Conservation (phyloP, 768 basidiomycete species). For the Mycena capillaripes region DNA sequence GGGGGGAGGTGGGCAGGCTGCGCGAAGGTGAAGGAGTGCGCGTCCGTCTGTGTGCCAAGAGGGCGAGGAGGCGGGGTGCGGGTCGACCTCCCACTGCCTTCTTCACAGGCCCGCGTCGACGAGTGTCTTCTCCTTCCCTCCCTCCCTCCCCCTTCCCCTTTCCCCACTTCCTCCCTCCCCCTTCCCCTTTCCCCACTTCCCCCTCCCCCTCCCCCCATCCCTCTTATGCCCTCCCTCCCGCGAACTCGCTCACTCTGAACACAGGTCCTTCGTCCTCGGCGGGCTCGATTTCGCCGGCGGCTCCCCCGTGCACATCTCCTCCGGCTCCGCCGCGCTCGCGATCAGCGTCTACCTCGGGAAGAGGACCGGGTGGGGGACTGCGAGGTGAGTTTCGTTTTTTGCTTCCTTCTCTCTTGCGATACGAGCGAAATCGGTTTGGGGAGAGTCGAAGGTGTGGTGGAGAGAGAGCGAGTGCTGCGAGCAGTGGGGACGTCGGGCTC, state of each 20-base stretch:
- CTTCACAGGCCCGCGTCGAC: too few relatives aligned
- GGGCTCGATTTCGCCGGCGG: constrained; percentile 78
- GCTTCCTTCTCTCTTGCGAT: too few relatives aligned
- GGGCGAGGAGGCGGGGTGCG: too few relatives aligned
- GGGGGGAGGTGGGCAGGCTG: too few relatives aligned
- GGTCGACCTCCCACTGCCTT: too few relatives aligned
- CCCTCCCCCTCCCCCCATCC: background rate
- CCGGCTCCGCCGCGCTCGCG: constrained; percentile 74
- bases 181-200: background rate
- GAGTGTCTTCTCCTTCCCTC: too few relatives aligned
- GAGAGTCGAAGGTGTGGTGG: too few relatives aligned
- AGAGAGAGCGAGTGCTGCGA: too few relatives aligned
- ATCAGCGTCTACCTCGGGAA: constrained; percentile 75
- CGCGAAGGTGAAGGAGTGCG: too few relatives aligned
- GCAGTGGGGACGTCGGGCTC: too few relatives aligned
- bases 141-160: too few relatives aligned
- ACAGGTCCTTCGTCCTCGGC: constrained; percentile 65
- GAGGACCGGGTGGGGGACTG: constrained; percentile 75
- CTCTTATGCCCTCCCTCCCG: background rate
- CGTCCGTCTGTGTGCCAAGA: too few relatives aligned
- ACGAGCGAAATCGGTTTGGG: background rate
- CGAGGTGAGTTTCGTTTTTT: constrained; percentile 39
- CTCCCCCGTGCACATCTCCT: constrained; percentile 79
- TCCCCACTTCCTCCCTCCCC: background rate
- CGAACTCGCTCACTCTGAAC: background rate